A percentile compares a stretch with the other conserved stretches of the same genome.
phyloP scores from a whole-genome alignment of 306 rosid genomes.

The Luffa acutangula region DNA sequence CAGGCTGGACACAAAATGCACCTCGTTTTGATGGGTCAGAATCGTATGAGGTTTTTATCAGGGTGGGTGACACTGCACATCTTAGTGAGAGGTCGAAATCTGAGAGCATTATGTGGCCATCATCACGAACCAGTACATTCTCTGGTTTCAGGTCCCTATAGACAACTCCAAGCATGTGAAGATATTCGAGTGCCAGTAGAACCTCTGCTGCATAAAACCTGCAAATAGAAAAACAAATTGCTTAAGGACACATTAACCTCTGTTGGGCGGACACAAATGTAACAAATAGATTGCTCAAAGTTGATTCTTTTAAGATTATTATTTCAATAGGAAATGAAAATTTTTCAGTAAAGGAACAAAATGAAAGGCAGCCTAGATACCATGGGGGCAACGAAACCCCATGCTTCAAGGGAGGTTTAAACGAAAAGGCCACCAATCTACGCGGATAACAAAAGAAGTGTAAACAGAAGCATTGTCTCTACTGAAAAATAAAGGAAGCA shows the following conservation, averaged over 20 bases:
- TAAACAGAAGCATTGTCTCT: neutral
- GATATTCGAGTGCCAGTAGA: slow-evolving; percentile 89
- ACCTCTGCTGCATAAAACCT: slow-evolving; percentile 99
- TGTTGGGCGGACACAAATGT: neutral
- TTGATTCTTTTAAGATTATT: neutral
- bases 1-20: slow-evolving; percentile 94
- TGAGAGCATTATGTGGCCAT: slow-evolving; percentile 98
- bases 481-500: neutral
- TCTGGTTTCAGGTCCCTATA: slow-evolving; percentile 97
- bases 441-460: neutral
- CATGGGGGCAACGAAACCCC: neutral
- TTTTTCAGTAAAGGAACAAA: neutral
- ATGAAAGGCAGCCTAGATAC: neutral
- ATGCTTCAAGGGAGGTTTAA: neutral
- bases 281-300: neutral
- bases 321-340: neutral
- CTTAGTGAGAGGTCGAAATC: slow-evolving; percentile 95
- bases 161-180: slow-evolving; percentile 99
- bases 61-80: slow-evolving; percentile 82
- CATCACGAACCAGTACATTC: slow-evolving; percentile 94
- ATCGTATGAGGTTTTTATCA: slow-evolving; percentile 54
- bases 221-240: slow-evolving; percentile 19
- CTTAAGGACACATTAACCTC: neutral
- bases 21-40: slow-evolving; percentile 75
- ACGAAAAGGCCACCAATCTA: neutral